Base-by-base conservation (phyloP, 306 rosid species). In the Prunus mongolica region DNA sequence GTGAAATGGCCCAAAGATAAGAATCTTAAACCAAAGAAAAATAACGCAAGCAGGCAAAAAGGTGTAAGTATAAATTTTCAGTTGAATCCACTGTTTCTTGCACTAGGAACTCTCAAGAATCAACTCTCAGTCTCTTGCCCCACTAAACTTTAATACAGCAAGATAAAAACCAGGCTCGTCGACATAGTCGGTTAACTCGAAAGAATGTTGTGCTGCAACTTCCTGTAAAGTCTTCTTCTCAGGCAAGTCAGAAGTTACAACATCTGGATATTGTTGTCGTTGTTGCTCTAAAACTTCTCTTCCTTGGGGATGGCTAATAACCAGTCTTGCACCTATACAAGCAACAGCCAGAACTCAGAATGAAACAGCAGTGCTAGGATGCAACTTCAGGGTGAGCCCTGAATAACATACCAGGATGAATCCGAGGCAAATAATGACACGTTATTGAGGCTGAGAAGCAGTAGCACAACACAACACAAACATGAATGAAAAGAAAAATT, bases 301-400 rank as follows among this genome's bases (percentile, higher is more conserved):
- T 73, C 97, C 97, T 70, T 87, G 84, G 28, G 97, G 97, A 83
- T 95, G 97, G 87, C 97, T 88, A 58, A 95, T 87, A 61, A 95
- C 84, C 79, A 95, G 72, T 80, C 93, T 89, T 79, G 92, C 96
- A 76, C 97, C 97, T 92, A 65, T 65, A 78, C 58, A 44, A 57
- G 24, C 11, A 78, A 64, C 65, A 77, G 51, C n/a, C 52, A 27
- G 25, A 78, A 11, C 12, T 47, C 20, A 79, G 49, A 52, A 58
- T 24, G 44, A 24, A 41, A 25, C 57, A 57, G 45, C 67, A 32
- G 6, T 32, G 34, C 34, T 32, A 32, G 34, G 34, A 32, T 34
- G 7, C 24, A 1, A 25, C 15, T 25, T 24, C 13, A 22, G 34
- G 34, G 34, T 58, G 34, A 62, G 65, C 3, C 67, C 20, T 15